A percentile compares a stretch with the other conserved stretches of the same genome.
Evolutionary conservation across 257 asterid genomes (phyloP).

Genomic region (Nicotiana knightiana): DNA sequence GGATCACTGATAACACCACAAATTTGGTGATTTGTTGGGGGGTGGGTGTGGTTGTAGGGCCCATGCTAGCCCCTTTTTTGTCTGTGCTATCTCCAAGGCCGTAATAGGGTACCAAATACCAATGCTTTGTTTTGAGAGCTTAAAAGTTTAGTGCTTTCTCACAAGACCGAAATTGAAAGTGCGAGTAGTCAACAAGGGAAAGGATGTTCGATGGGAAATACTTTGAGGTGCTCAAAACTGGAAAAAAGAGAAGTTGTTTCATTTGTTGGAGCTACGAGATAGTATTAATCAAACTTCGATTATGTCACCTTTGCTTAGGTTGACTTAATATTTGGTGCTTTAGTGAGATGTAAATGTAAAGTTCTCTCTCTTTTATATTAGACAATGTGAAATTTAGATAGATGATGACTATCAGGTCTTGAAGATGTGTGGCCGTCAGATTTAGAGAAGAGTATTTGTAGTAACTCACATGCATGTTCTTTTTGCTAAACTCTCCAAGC

Average conservation of each 20-base stretch:
- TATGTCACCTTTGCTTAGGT: neutral
- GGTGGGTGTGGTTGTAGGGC: neutral
- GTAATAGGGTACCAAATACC: neutral
- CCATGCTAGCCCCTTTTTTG: neutral
- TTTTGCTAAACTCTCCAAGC: neutral
- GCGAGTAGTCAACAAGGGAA: neutral
- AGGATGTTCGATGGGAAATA: neutral
- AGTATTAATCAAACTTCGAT: neutral
- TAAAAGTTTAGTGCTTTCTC: neutral
- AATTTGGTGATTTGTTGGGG: neutral
- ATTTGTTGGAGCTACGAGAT: neutral
- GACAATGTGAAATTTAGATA: neutral
- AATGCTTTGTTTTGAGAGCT: neutral
- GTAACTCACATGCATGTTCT: neutral
- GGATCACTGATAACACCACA: neutral
- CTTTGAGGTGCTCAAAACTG: neutral
- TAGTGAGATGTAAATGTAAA: neutral
- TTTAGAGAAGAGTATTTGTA: neutral
- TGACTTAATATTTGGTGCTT: neutral
- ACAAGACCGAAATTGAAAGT: neutral
- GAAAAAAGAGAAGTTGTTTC: conserved; percentile 1
- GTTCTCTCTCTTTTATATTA: neutral
- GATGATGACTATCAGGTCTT: neutral
- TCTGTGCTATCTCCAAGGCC: neutral
- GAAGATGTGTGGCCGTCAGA: neutral